Base-by-base conservation (phyloP, 2,329 filamentous ascomycete genomes). In the Podosphaera aphanis region DNA sequence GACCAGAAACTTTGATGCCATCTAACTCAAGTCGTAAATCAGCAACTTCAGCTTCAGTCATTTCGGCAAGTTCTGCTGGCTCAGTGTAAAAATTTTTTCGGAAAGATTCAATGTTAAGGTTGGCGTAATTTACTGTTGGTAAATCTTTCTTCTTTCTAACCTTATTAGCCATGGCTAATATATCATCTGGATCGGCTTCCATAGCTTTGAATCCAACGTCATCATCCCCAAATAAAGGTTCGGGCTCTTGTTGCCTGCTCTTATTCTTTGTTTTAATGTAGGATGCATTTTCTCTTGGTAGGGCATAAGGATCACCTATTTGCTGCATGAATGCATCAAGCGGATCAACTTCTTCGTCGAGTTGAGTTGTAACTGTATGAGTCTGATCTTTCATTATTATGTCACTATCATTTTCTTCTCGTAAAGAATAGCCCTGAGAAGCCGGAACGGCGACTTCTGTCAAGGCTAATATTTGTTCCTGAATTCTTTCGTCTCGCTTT, bases 71-170 rank as follows among this genome's bases (percentile, higher is more conserved):
- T 60, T 98, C 86, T 18, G 75, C 69, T 8, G 90, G 86, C 59
- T 95, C 86, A 8, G 81, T 78, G 70, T 93, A 98, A 62, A 98
- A 98, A 60, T 84, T 79, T 66, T 93, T 94, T 50, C 88, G 74
- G 59, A 98, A 85, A 2, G 80, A 73, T 54, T 86, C 74, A 55
- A 95, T 78, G 46, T 86, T 74, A 51, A 92, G 65, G 63, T 94
- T 95, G 55, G 68, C 71, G 61, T 95, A 93, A 62, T 98, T 79
- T 46, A 93, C 71, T 0, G 68, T 69, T 0, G 86, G 85, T n/a
- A 95, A 77, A 49, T 95, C 90, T 63, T 94, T 93, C 69, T 93
- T 94, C 66, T 93, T 94, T 57, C 70, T 70, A 67, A 50, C 50
- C 48, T 72, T 73, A 46, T 62, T 70, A 38, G 70, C 68, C 59